phyloP scores from a whole-genome alignment of 768 basidiomycete species.

The Mycena leptocephala region DNA sequence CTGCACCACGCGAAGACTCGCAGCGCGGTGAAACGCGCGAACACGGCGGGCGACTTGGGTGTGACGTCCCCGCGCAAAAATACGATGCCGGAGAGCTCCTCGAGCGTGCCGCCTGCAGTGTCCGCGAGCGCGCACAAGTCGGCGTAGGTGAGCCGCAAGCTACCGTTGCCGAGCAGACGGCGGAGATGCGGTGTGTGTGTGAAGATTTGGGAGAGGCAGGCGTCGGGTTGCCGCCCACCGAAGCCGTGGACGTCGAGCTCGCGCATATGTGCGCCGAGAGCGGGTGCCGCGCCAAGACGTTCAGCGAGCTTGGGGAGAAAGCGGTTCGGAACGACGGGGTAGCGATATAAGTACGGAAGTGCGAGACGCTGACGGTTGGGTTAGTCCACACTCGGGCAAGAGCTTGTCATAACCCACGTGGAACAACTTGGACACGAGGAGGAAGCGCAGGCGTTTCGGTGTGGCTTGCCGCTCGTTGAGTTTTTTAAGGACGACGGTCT shows the following conservation, averaged over 20 bases:
- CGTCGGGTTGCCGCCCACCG: background rate
- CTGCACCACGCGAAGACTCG: background rate
- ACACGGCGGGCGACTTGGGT: background rate
- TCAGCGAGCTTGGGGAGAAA: background rate
- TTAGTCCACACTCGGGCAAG: no score
- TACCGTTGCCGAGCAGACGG: background rate
- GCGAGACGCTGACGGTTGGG: background rate
- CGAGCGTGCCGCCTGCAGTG: background rate
- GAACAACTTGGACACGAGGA: conserved; percentile 1
- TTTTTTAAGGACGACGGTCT: background rate
- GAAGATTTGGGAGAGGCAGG: background rate
- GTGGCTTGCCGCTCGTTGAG: background rate
- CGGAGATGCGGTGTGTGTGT: background rate
- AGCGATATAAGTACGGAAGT: background rate
- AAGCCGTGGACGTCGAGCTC: background rate
- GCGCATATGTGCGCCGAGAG: background rate
- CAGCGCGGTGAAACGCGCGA: background rate
- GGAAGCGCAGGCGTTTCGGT: background rate
- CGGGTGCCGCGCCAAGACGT: background rate
- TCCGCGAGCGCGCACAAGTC: background rate
- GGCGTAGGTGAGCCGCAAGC: background rate
- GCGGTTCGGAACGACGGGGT: background rate
- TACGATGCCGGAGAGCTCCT: background rate
- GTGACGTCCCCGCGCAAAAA: background rate
- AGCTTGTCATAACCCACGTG: no score